Conservation (phyloP, 768 basidiomycete species). For the Trichaptum fuscoviolaceum region DNA sequence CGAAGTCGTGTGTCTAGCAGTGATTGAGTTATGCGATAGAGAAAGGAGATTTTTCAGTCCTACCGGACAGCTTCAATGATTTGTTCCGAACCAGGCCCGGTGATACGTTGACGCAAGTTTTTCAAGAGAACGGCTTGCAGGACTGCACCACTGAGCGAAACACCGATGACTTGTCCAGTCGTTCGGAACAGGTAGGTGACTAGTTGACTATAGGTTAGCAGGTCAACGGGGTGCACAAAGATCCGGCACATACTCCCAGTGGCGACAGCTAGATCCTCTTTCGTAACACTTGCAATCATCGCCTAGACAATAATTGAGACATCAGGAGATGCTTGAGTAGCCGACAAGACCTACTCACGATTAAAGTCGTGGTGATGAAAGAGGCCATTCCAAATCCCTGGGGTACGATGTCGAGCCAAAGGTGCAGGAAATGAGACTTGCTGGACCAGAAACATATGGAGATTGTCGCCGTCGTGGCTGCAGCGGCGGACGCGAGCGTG, state of each 20-base stretch:
- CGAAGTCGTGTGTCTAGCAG: slow-evolving; percentile 58
- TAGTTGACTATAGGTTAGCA: slow-evolving; percentile 24
- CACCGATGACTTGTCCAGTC: slow-evolving; percentile 92
- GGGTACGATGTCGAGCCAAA: slow-evolving; percentile 76
- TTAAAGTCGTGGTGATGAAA: slow-evolving; percentile 80
- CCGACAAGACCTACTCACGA: slow-evolving; percentile 43
- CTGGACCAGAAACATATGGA: slow-evolving; percentile 66
- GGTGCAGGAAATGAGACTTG: slow-evolving; percentile 49
- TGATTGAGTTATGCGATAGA: slow-evolving; percentile 8
- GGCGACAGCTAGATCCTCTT: slow-evolving; percentile 81
- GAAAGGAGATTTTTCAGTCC: slow-evolving; percentile 12
- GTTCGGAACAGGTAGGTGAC: slow-evolving; percentile 93
- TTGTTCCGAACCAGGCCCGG: slow-evolving; percentile 69
- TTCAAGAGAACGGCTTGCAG: slow-evolving; percentile 73
- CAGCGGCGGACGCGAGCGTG: slow-evolving; percentile 57
- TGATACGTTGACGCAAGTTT: slow-evolving; percentile 69
- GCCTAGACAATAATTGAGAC: slow-evolving; percentile 43
- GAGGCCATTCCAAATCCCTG: slow-evolving; percentile 83
- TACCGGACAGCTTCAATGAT: slow-evolving; percentile 70
- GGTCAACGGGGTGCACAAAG: slow-evolving; percentile 11
- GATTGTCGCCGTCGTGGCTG: slow-evolving; percentile 54
- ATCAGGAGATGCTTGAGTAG: background rate
- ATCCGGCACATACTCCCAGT: slow-evolving; percentile 71
- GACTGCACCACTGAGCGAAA: slow-evolving; percentile 80
- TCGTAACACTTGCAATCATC: slow-evolving; percentile 77